Base-by-base conservation (phyloP, 768 basidiomycete species). In the Podaxis sp. region DNA sequence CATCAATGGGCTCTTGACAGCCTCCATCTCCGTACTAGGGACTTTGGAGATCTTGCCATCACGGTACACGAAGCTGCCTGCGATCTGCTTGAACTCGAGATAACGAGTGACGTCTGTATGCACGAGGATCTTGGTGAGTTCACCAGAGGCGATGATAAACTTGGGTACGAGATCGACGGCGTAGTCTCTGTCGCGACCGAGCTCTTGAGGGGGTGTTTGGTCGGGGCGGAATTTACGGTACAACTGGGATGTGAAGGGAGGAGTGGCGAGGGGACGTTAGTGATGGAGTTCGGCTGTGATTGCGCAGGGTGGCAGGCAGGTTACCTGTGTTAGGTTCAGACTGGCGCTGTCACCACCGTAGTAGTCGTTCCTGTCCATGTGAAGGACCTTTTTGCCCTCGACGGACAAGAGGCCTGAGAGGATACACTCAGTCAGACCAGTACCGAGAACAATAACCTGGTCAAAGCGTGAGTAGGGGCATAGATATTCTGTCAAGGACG, bases 11-110 rank as follows among this genome's bases (percentile, higher is more conserved):
- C 92, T 94, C 76, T 78, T 89, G 61, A 98, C 90, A 8, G 97
- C 97, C 79, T 99, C 97, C 81, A 96, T 88, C 80, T 98, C 96
- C 5, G 94, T 98, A 70, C 91, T 90, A 36, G 97, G 97, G 9
- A 99, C 97, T 77, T 99, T 99, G 64, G 93, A 94, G 77, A 99
- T 97, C 78, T 77, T 91, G 55, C 95, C 94, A 75, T 98, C 96
- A 58, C 96, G 89, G 75, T 95, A 98, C 63, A 99, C 97, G 76
- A 90, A 99, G 73, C 93, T 95, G 58, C 96, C 97, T 0, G 97
- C 94, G 76, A 99, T 98, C 79, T 98, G 96, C 82, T 98, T 99
- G 84, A 99, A 99, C 74, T 98, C 97, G 71, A 99, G 89, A 77
- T 99, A 99, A 64, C 95, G 90, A 46, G 93, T 96, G 65, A 99